A percentile compares a stretch with the other conserved stretches of the same genome.
phyloP scores from a whole-genome alignment of 176 grass and related monocot species.

The Zea luxurians region DNA sequence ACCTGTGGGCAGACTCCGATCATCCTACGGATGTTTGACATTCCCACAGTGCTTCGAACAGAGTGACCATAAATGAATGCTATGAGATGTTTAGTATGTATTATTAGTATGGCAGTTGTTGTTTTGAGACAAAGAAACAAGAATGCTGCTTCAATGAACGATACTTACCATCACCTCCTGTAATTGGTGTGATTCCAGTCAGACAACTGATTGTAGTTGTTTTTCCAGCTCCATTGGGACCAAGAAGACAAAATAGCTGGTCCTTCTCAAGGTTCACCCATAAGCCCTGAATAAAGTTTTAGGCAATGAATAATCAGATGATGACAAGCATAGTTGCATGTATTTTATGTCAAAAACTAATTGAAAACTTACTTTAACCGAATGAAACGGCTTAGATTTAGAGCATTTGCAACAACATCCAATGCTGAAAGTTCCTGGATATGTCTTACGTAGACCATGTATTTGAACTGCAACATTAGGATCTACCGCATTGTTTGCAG shows the following conservation, averaged over 20 bases:
- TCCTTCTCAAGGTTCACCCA: conserved; percentile 95
- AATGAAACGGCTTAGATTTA: conserved; percentile 80
- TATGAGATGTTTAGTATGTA: conserved; percentile 40
- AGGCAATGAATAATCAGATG: conserved; percentile 15
- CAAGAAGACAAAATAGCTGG: conserved; percentile 95
- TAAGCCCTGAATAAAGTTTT: conserved; percentile 58
- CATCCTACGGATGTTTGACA: conserved; percentile 89
- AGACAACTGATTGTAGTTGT: conserved; percentile 92
- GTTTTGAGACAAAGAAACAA: conserved; percentile 4
- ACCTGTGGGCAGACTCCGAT: conserved; percentile 98
- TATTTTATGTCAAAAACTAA: conserved; percentile 1
- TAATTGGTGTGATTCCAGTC: conserved; percentile 93
- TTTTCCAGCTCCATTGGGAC: conserved; percentile 95
- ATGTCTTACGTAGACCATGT: conserved; percentile 76
- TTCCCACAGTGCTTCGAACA: conserved; percentile 72
- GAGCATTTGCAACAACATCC: conserved; percentile 79
- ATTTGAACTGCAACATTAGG: conserved; percentile 77
- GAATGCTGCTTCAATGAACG: conserved; percentile 11
- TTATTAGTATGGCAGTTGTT: conserved; percentile 32
- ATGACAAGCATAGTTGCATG: conserved; percentile 1
- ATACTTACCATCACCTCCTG: conserved; percentile 78
- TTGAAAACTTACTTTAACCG: conserved; percentile 70
- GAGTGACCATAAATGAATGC: conserved; percentile 87
- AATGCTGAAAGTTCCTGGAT: conserved; percentile 71
- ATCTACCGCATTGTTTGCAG: conserved; percentile 59